Evolutionary conservation across 139 green algal genomes (phyloP).

Genomic region (Chlamydomonas urium): DNA sequence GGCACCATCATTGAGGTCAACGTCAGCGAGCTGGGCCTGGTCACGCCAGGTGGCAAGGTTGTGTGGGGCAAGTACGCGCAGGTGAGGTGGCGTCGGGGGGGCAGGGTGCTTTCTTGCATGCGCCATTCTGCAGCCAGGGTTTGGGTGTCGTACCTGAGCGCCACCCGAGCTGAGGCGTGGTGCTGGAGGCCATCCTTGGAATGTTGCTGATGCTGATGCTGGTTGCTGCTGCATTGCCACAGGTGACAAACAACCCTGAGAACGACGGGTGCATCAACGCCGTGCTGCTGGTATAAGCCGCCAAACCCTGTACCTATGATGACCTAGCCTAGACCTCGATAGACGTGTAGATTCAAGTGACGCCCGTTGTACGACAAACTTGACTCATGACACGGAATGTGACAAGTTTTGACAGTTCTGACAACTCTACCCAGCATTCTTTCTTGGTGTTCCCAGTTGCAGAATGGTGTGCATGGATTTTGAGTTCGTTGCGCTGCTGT

Average conservation of each 20-base stretch:
- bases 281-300: conserved; percentile 95
- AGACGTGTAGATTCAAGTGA: neutral
- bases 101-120: neutral
- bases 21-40: conserved; percentile 95
- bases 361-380: neutral
- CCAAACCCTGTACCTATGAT: too few species aligned
- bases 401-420: neutral
- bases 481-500: too few species aligned
- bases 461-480: neutral
- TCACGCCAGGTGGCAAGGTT: conserved; percentile 98
- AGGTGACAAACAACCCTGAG: conserved; percentile 75
- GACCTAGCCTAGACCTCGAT: neutral
- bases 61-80: conserved; percentile 98
- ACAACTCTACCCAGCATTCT: neutral
- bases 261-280: conserved; percentile 99
- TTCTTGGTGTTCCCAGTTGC: neutral
- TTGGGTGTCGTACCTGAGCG: too few species aligned
- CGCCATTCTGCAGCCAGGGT: neutral
- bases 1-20: conserved; percentile 96
- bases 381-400: neutral
- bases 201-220: neutral
- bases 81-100: conserved; percentile 2
- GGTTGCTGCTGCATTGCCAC: neutral
- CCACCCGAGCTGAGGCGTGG: neutral
- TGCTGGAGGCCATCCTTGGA: neutral